Conservation (phyloP, 495 filamentous ascomycete species). For the Cercophora sp. region DNA sequence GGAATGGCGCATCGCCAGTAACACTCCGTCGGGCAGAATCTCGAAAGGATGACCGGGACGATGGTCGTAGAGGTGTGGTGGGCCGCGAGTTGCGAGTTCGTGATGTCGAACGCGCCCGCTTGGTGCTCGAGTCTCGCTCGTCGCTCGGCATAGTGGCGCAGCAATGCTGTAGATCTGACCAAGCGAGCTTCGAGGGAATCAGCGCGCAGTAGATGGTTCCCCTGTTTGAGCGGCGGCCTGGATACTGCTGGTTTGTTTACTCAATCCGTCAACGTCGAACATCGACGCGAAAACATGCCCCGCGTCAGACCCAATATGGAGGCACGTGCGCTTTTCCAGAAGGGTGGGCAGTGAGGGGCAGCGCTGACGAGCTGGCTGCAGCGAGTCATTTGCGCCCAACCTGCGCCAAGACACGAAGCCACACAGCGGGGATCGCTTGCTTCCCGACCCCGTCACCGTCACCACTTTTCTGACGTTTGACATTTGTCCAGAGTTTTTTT, state of each 20-base stretch:
- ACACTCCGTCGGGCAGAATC: conserved; percentile 52
- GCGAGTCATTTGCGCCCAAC: conserved; percentile 2
- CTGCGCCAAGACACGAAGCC: background rate
- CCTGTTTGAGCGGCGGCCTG: too few species aligned
- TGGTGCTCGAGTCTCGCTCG: conserved; percentile 9
- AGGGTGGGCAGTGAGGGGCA: background rate
- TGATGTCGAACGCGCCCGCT: conserved; percentile 43
- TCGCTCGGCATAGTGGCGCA: conserved; percentile 13
- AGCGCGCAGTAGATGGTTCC: too few species aligned
- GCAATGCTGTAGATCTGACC: background rate
- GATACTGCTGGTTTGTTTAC: conserved; percentile 1
- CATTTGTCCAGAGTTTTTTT: background rate
- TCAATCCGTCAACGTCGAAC: background rate
- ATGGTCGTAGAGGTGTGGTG: conserved; percentile 87
- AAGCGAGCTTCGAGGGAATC: too few species aligned
- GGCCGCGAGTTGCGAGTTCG: conserved; percentile 64
- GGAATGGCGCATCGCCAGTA: conserved; percentile 60
- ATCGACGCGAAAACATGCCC: conserved; percentile 9
- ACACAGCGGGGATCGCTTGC: background rate
- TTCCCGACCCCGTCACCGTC: background rate
- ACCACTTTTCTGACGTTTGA: background rate
- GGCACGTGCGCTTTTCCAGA: background rate
- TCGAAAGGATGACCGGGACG: conserved; percentile 82
- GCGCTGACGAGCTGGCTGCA: background rate
- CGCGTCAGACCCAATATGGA: background rate